Evolutionary conservation across 345 rosid species (phyloP).

Genomic region (Heritiera littoralis): DNA sequence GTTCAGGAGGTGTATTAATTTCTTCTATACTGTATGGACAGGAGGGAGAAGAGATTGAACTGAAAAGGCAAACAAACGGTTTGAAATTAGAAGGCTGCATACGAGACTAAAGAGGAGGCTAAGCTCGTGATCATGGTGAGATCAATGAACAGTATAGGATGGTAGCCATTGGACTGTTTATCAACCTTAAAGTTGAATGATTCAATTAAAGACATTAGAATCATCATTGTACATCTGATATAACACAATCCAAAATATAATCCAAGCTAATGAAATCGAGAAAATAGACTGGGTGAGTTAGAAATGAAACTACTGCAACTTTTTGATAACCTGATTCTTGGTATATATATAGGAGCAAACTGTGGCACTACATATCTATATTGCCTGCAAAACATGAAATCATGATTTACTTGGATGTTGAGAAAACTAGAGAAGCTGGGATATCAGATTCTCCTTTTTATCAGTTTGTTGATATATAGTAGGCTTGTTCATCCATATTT

Average conservation of each 20-base stretch:
- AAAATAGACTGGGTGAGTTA: neutral
- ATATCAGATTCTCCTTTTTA: neutral
- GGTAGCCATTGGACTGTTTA: neutral
- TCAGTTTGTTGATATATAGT: neutral
- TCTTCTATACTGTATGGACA: neutral
- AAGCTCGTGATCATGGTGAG: neutral
- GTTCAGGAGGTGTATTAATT: neutral
- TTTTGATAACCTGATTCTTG: neutral
- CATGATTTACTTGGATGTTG: neutral
- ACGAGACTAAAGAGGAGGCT: neutral
- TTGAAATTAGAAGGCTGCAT: neutral
- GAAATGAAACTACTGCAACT: neutral
- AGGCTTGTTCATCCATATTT: neutral
- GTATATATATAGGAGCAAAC: too few species aligned
- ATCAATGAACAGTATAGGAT: neutral
- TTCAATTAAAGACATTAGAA: constrained; percentile 1
- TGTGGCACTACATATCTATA: neutral
- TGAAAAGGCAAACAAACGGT: neutral
- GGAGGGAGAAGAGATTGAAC: neutral
- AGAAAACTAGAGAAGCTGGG: neutral
- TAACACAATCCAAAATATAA: neutral
- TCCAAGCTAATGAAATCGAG: neutral
- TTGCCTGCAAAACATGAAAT: constrained; percentile 7
- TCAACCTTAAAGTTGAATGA: neutral
- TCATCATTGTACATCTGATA: too few species aligned